Evolutionary conservation across 495 filamentous ascomycete species (phyloP), one percentile per base, ranked within the genome.

Genomic region (Neurospora intermedia): DNA sequence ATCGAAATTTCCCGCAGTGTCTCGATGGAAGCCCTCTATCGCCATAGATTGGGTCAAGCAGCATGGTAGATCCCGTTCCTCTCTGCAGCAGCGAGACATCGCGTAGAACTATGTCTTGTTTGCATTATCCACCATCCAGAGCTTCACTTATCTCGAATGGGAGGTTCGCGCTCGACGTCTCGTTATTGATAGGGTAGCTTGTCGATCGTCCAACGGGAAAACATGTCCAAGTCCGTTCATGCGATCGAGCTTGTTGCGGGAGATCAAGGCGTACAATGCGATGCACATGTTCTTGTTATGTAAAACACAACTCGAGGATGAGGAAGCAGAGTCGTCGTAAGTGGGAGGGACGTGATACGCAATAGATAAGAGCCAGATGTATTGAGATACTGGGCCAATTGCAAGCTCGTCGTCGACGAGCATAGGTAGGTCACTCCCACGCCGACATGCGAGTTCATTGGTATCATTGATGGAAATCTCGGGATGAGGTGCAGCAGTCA

Each of bases 291-390:
- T 77, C 48, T 73, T 66, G 71, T 77, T 77, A 76, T 71, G 75
- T 76, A 76, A 62, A 62, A 27, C 1, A 62, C 23, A 62, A 31
- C 1, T 31, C 11, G 48, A 62, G 6, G 23, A 62, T 62, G 54
- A 16, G 54, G 54, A 62, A 31, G 13, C 23, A 31, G 6, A 8
- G 6, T 41, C 42, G 70, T 72, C 48, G 69, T 70, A 75, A 72
- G 70, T 71, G 59, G 74, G 71, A 76, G 41, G 43, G 45, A 71
- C 45, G 59, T 23, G 46, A 23, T 54, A 20, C n/a, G 46, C 20
- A 54, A 23, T 72, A 72, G 74, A 77, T 74, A 77, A 76, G 74
- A 77, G 75, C 69, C 54, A 73, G 71, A 73, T 41, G 10, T 69
- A 6, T 74, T 35, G 18, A n/a, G 27, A 41, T 72, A 43, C 69